Conservation (phyloP, 164 flowering plant species). For the Vitis riparia region DNA sequence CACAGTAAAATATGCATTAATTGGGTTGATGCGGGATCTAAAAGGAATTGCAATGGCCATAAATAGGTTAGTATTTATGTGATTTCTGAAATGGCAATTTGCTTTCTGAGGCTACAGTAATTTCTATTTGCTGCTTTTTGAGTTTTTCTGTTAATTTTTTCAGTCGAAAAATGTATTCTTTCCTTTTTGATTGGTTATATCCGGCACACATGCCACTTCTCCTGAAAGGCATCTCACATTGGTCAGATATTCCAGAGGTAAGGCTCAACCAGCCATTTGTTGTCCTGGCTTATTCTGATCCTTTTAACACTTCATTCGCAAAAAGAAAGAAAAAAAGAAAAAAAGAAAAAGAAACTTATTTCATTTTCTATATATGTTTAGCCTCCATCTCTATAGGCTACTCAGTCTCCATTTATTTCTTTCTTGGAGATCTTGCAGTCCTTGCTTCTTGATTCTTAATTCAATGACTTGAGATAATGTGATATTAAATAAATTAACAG, state of each 20-base stretch:
- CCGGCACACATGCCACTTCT: constrained; percentile 70
- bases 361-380: too few species aligned
- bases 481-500: too few species aligned
- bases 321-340: too few species aligned
- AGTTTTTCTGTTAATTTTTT: constrained; percentile 5
- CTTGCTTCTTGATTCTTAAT: too few species aligned
- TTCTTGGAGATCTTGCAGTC: too few species aligned
- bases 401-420: too few species aligned
- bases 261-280: background rate
- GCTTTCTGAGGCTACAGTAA: background rate
- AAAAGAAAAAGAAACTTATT: too few species aligned
- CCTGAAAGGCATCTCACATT: constrained; percentile 54
- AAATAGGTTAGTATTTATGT: constrained; percentile 38
- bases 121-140: background rate
- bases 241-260: constrained; percentile 76
- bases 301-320: too few species aligned
- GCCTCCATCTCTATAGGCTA: too few species aligned
- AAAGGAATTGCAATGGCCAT: constrained; percentile 77
- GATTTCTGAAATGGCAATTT: background rate
- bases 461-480: too few species aligned
- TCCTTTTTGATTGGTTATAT: constrained; percentile 74
- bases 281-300: too few species aligned
- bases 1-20: constrained; percentile 55
- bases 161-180: constrained; percentile 65
- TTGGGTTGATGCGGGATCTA: constrained; percentile 69